Evolutionary conservation across 2,329 filamentous ascomycete species (phyloP).

Genomic region (Leptographium procerum): DNA sequence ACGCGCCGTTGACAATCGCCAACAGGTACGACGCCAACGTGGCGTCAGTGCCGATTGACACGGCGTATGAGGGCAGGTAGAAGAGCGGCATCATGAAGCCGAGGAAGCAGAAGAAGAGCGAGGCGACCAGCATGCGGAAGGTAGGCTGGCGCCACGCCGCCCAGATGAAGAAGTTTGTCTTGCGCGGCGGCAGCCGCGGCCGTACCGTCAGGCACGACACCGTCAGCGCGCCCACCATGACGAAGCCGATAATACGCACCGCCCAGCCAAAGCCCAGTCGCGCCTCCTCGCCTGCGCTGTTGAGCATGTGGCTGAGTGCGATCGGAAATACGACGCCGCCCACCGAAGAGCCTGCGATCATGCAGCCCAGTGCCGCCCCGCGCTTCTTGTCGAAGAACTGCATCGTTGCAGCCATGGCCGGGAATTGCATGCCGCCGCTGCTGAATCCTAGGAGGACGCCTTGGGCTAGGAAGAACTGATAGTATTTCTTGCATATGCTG

Average conservation of each 20-base stretch:
- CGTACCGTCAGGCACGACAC: slow-evolving; percentile 28
- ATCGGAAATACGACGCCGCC: slow-evolving; percentile 37
- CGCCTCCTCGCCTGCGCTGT: slow-evolving; percentile 18
- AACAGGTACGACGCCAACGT: slow-evolving; percentile 50
- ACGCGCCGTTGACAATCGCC: slow-evolving; percentile 50
- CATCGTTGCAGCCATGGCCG: slow-evolving; percentile 23
- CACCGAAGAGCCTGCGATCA: slow-evolving; percentile 25
- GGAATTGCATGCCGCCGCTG: slow-evolving; percentile 23
- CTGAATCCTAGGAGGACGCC: slow-evolving; percentile 24
- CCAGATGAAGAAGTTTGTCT: slow-evolving; percentile 14
- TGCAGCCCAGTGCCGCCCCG: slow-evolving; percentile 25
- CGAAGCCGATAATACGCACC: slow-evolving; percentile 32
- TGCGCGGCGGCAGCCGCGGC: slow-evolving; percentile 31
- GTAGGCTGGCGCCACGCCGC: slow-evolving; percentile 43
- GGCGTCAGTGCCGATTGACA: slow-evolving; percentile 27
- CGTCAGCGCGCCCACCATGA: slow-evolving; percentile 24
- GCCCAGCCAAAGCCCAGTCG: slow-evolving; percentile 15
- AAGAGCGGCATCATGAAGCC: slow-evolving; percentile 39
- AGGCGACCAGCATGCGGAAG: slow-evolving; percentile 28
- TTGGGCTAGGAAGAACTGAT: slow-evolving; percentile 29
- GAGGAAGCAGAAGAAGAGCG: slow-evolving; percentile 19
- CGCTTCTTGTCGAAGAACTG: slow-evolving; percentile 28
- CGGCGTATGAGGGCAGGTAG: slow-evolving; percentile 43
- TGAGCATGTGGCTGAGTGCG: slow-evolving; percentile 43
- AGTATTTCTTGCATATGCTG: slow-evolving; percentile 26